Conservation (phyloP, 192 early-diverging fungal genomes). For the Allomyces arbusculus region DNA sequence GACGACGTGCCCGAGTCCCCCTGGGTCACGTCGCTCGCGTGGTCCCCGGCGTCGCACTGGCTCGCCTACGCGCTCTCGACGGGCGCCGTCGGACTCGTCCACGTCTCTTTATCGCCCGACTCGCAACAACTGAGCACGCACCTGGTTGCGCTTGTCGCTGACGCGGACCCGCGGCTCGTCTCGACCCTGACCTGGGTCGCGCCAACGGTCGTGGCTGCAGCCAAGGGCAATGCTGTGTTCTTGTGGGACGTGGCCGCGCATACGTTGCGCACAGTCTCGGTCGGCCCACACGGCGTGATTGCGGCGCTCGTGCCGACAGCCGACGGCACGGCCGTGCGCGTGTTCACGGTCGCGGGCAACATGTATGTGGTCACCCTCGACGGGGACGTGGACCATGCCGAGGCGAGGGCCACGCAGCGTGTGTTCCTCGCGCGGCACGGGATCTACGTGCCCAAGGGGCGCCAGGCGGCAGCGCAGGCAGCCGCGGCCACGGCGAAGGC, state of each 20-base stretch:
- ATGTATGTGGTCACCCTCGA: neutral
- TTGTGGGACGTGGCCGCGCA: neutral
- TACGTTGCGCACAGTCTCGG: neutral
- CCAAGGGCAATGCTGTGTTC: neutral
- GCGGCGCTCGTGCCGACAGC: neutral
- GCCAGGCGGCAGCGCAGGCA: too few relatives aligned
- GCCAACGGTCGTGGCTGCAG: neutral
- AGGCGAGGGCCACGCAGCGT: neutral
- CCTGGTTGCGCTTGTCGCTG: neutral
- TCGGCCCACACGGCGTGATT: neutral
- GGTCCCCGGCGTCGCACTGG: neutral
- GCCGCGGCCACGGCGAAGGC: too few relatives aligned
- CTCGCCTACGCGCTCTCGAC: neutral
- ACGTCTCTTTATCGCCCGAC: neutral
- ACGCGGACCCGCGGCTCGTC: neutral
- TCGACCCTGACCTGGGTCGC: neutral
- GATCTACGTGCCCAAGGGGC: too few relatives aligned
- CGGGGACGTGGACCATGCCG: neutral
- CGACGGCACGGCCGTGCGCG: neutral
- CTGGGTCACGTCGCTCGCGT: neutral
- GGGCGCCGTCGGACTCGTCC: neutral
- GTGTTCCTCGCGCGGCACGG: too few relatives aligned
- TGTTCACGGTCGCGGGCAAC: neutral
- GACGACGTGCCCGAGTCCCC: neutral
- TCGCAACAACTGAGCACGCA: neutral